Evolutionary conservation across 2,329 filamentous ascomycete species (phyloP).

Genomic region (Xylaria polymorpha): DNA sequence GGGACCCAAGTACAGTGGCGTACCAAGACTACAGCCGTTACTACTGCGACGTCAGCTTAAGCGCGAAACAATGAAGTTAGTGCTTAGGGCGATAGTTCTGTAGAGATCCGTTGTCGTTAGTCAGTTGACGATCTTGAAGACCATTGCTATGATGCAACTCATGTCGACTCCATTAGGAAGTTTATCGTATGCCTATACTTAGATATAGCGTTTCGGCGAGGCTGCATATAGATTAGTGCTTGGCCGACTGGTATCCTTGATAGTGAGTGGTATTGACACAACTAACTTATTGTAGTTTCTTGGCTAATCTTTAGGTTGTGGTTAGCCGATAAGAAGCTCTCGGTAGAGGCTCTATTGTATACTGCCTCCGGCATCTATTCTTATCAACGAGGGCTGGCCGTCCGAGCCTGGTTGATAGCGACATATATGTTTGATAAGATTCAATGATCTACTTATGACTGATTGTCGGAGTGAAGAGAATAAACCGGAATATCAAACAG

Average conservation of each 20-base stretch:
- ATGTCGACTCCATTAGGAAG: conserved; percentile 4
- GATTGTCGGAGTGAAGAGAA: neutral
- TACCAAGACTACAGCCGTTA: conserved; percentile 15
- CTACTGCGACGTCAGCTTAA: conserved; percentile 15
- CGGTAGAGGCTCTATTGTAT: neutral
- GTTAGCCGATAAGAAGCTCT: neutral
- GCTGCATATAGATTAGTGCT: conserved; percentile 14
- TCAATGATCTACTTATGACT: neutral
- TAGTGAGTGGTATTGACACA: neutral
- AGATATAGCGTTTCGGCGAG: conserved; percentile 1
- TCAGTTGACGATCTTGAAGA: conserved; percentile 3
- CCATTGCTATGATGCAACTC: conserved; percentile 19
- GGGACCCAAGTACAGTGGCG: conserved; percentile 19
- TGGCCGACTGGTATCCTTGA: neutral
- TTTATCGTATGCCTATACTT: conserved; percentile 5
- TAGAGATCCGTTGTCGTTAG: conserved; percentile 3
- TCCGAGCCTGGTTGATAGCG: neutral
- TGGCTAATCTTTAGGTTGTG: conserved; percentile 9
- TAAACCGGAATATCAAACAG: neutral
- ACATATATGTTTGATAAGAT: neutral
- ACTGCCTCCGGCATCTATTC: neutral
- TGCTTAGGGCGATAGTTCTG: neutral
- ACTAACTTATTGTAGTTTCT: conserved; percentile 1
- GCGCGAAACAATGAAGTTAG: conserved; percentile 4
- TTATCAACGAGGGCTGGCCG: conserved; percentile 9